Base-by-base conservation (phyloP, 2,329 filamentous ascomycete species). In the Trichoderma sp. region DNA sequence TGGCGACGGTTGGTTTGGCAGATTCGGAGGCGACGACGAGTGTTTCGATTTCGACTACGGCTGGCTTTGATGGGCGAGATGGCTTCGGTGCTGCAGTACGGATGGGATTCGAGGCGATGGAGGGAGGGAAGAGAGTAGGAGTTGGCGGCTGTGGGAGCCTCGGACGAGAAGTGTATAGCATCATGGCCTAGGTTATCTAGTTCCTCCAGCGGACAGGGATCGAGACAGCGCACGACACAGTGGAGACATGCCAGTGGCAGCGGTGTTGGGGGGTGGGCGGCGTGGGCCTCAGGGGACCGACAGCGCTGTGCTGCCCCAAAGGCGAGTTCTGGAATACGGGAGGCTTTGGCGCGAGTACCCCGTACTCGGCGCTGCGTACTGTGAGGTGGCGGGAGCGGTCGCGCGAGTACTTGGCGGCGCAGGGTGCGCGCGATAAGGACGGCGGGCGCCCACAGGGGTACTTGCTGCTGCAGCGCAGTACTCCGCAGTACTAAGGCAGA, bases 231-330 rank as follows among this genome's bases (percentile, higher is more conserved):
- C 60, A 46, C 46, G 64, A 64, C 59, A 32, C 32, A 14, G 68
- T 67, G 68, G 68, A 58, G 68, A 68, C 67, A 69, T 69, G 59
- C 67, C 67, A 66, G 13, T 49, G 46, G n/a, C 21, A 49, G 61
- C 49, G 49, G 49, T 55, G 68, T 60, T 46, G 49, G 37, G 61
- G 28, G n/a, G n/a, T n/a, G n/a, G n/a, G n/a, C n/a, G n/a, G n/a
- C n/a, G n/a, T 39, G 46, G 65, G 37, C 32, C 54, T 68, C 65
- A 60, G 65, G 55, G 55, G 55, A 60, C 65, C 52, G 21, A 58
- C 54, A 34, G 34, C 63, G 43, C 67, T 66, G 46, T 49, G 46
- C n/a, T 24, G 46, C 46, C 21, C n/a, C 46, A 49, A 21, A 24
- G 60, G 67, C 60, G 32, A 58, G 59, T 65, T 64, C 68, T 69